phyloP scores from a whole-genome alignment of 1,284 basidiomycete genomes.

The Caloboletus firmus region DNA sequence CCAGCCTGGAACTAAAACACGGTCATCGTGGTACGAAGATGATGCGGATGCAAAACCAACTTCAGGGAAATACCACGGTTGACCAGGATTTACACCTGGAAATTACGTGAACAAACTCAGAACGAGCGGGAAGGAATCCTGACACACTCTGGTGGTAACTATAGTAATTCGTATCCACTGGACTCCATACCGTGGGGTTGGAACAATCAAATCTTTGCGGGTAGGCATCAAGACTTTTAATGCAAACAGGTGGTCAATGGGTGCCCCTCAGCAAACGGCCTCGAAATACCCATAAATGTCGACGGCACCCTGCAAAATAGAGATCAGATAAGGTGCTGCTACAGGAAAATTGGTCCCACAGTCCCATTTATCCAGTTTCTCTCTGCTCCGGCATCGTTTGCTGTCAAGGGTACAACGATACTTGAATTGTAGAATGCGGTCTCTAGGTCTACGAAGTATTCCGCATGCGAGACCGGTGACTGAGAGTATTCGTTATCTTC shows the following conservation, averaged over 20 bases:
- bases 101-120: constrained; percentile 6
- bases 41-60: constrained; percentile 15
- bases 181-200: constrained; percentile 30
- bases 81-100: constrained; percentile 27
- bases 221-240: constrained; percentile 31
- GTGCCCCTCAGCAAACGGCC: neutral
- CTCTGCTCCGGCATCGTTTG: constrained; percentile 64
- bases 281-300: constrained; percentile 51
- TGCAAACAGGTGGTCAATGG: constrained; percentile 4
- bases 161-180: constrained; percentile 30
- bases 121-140: neutral
- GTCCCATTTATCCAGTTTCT: constrained; percentile 71
- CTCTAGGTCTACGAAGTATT: constrained; percentile 69
- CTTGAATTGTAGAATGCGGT: constrained; percentile 51
- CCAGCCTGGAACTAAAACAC: constrained; percentile 62
- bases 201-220: constrained; percentile 38
- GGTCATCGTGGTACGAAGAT: constrained; percentile 9
- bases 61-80: constrained; percentile 37
- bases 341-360: constrained; percentile 21
- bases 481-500: constrained; percentile 78
- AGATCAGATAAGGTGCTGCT: constrained; percentile 3
- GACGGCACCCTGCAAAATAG: constrained; percentile 43
- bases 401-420: constrained; percentile 71
- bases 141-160: constrained; percentile 31
- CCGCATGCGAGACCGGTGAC: constrained; percentile 43